Conservation (phyloP, 441 rosid species). For the Jatropha podagrica region DNA sequence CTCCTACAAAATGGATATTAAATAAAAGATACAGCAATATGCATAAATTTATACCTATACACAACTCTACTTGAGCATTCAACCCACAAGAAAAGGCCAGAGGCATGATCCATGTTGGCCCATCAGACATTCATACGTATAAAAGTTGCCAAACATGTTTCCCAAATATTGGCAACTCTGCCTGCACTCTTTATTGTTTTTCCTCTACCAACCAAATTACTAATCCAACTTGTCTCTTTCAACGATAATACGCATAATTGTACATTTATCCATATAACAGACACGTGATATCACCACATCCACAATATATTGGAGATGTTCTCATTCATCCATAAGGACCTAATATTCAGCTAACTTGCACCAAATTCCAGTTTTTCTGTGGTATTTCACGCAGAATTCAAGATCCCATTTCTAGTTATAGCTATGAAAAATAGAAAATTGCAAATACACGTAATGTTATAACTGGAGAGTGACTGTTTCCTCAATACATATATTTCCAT, state of each 20-base stretch:
- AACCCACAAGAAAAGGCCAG: not conserved
- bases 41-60: not conserved
- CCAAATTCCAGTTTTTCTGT: not conserved
- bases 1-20: not conserved
- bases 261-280: not conserved
- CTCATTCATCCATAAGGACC: constrained; percentile 1
- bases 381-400: not conserved
- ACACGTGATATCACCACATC: not conserved
- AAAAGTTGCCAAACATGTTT: not conserved
- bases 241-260: not conserved
- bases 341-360: not conserved
- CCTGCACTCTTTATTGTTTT: not conserved
- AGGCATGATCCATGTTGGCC: not conserved
- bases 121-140: not conserved
- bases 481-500: not conserved
- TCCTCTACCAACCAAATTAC: not conserved
- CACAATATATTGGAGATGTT: not conserved
- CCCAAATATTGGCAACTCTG: not conserved
- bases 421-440: not conserved
- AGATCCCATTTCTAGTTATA: not conserved
- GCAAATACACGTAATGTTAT: not conserved
- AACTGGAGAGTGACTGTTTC: not conserved
- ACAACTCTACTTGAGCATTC: constrained; percentile 1
- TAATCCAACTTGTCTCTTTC: not conserved
- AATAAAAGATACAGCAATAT: not conserved